Conservation (phyloP, 176 grass and related monocot species). For the Leersia perrieri region DNA sequence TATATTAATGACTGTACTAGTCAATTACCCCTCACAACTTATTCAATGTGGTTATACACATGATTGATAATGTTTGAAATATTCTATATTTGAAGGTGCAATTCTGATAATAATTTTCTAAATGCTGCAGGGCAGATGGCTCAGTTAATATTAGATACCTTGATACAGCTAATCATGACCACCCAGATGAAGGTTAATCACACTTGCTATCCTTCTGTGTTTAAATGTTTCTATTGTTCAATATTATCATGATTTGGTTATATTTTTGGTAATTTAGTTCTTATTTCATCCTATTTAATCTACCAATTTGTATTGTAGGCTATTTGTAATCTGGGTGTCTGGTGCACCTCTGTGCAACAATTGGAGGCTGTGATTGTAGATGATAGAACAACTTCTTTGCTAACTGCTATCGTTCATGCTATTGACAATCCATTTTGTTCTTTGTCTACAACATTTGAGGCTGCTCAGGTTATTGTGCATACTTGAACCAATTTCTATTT, state of each 20-base stretch:
- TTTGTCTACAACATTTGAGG: constrained; percentile 78
- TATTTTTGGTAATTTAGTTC: constrained; percentile 7
- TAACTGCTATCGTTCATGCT: constrained; percentile 59
- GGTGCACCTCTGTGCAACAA: constrained; percentile 83
- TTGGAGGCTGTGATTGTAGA: constrained; percentile 46
- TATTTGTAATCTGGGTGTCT: constrained; percentile 77
- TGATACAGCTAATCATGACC: constrained; percentile 61
- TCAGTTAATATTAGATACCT: constrained; percentile 46
- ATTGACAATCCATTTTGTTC: constrained; percentile 89
- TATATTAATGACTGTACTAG: neutral
- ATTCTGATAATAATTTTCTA: neutral
- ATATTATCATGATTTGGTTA: neutral
- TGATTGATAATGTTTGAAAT: neutral
- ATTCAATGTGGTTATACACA: neutral
- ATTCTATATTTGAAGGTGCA: neutral
- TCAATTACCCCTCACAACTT: neutral
- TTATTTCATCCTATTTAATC: constrained; percentile 4
- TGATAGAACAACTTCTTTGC: constrained; percentile 27
- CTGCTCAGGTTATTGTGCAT: constrained; percentile 56
- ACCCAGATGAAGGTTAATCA: constrained; percentile 68
- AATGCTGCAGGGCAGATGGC: constrained; percentile 46
- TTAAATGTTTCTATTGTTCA: neutral
- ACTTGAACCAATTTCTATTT: neutral
- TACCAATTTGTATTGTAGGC: constrained; percentile 40
- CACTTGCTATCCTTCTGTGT: neutral